Evolutionary conservation across 2,329 filamentous ascomycete genomes (phyloP).

Genomic region (Penicillium decumbens): DNA sequence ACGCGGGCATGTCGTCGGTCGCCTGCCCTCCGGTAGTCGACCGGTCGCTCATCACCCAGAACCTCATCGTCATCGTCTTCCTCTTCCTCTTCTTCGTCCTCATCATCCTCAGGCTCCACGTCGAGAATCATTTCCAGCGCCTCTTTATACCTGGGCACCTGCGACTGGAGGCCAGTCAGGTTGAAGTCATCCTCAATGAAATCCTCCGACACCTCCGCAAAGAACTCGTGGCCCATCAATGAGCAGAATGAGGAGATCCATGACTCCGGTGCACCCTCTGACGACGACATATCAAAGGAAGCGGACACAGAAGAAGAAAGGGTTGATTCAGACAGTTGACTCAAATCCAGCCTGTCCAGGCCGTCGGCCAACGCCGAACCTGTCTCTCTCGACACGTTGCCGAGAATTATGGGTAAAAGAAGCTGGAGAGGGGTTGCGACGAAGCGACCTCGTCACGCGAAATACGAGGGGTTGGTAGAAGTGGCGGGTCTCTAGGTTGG

Average conservation of each 20-base stretch:
- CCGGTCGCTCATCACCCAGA: slow-evolving; percentile 52
- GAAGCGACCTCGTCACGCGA: slow-evolving; percentile 21
- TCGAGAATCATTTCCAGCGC: slow-evolving; percentile 98
- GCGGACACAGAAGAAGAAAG: slow-evolving; percentile 36
- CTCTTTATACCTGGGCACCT: slow-evolving; percentile 99
- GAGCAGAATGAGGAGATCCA: slow-evolving; percentile 99
- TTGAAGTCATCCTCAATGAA: slow-evolving; percentile 99
- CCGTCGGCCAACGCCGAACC: slow-evolving; percentile 45
- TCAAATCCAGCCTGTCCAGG: slow-evolving; percentile 47
- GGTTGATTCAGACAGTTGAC: slow-evolving; percentile 44
- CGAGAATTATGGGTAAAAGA: slow-evolving; percentile 24
- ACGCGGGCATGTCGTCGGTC: slow-evolving; percentile 79
- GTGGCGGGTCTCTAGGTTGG: background rate
- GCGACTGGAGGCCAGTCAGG: slow-evolving; percentile 85
- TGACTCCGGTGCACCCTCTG: slow-evolving; percentile 63
- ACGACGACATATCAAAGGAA: slow-evolving; percentile 44
- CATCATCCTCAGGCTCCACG: slow-evolving; percentile 87
- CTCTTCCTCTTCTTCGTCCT: slow-evolving; percentile 61
- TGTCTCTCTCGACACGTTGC: slow-evolving; percentile 46
- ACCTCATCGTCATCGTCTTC: slow-evolving; percentile 66
- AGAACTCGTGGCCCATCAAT: slow-evolving; percentile 94
- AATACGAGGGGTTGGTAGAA: slow-evolving; percentile 4
- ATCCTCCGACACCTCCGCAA: slow-evolving; percentile 96
- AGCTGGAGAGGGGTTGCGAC: slow-evolving; percentile 13
- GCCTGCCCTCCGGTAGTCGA: slow-evolving; percentile 47